Conservation (phyloP, 2,329 filamentous ascomycete genomes). For the Trichoderma sp. region DNA sequence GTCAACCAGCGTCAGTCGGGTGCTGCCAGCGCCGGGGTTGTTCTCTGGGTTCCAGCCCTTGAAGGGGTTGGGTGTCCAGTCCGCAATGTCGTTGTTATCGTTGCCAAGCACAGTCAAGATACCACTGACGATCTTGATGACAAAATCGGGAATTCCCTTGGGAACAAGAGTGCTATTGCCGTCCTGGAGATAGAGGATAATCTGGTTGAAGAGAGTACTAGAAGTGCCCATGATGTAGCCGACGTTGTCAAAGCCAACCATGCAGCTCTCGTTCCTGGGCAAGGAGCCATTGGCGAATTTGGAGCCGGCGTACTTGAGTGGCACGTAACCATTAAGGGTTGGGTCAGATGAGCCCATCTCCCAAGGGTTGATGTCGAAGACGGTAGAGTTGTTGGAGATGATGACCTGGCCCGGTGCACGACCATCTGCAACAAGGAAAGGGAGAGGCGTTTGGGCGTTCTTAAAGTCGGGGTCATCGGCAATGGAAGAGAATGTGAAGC, state of each 20-base stretch:
- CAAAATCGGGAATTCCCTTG: slow-evolving; percentile 46
- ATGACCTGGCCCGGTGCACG: slow-evolving; percentile 45
- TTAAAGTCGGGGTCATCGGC: slow-evolving; percentile 44
- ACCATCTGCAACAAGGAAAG: slow-evolving; percentile 50
- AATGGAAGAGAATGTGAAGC: slow-evolving; percentile 77
- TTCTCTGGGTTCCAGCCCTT: slow-evolving; percentile 50
- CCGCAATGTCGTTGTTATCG: slow-evolving; percentile 71
- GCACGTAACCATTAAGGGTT: slow-evolving; percentile 58
- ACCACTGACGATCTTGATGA: slow-evolving; percentile 44
- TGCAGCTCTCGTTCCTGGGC: slow-evolving; percentile 45
- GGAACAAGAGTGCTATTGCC: slow-evolving; percentile 44
- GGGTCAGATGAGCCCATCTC: slow-evolving; percentile 65
- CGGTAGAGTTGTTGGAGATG: slow-evolving; percentile 54
- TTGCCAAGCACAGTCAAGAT: slow-evolving; percentile 57
- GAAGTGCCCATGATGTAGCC: slow-evolving; percentile 82
- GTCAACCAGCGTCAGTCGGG: slow-evolving; percentile 70
- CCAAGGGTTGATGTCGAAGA: slow-evolving; percentile 65
- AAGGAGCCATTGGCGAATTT: slow-evolving; percentile 52
- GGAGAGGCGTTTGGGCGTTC: slow-evolving; percentile 45
- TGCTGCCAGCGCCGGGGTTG: slow-evolving; percentile 42
- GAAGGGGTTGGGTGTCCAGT: slow-evolving; percentile 62
- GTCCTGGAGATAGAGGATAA: slow-evolving; percentile 64
- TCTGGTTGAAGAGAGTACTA: slow-evolving; percentile 74
- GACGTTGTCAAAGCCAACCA: slow-evolving; percentile 71
- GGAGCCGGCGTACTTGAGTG: slow-evolving; percentile 59